Base-by-base conservation (phyloP, 306 rosid genomes). In the Lathyrus aphaca region DNA sequence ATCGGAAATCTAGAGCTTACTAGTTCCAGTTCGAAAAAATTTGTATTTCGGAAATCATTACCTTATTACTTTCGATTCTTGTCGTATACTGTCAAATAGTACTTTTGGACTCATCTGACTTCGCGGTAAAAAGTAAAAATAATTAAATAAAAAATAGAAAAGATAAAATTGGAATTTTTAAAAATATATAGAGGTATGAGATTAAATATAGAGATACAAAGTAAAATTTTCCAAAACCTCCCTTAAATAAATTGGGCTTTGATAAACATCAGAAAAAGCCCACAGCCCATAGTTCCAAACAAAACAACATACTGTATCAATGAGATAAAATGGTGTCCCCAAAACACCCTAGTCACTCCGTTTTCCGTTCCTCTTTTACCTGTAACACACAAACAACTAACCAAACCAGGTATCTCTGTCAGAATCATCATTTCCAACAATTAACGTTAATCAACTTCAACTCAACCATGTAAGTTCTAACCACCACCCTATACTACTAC, bases 391-490 rank as follows among this genome's bases (percentile, higher is more conserved):
- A 66, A 70, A 60, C 45, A 35, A n/a, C 44, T 32, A 15, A 6
- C 43, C 29, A 25, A 6, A 6, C 37, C 8, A 58, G 64, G 3
- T 58, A 58, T 3, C 37, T 16, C 21, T 15, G 5, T 30, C 73
- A 66, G 80, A 53, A 57, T 2, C 17, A 45, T 66, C 5, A 3
- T 8, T 17, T 72, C 72, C 71, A 15, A 71, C 74, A 78, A 66
- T 62, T 55, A 66, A 83, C 87, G 91, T 89, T 73, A 86, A 86
- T 84, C 79, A 86, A 77, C 86, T 71, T 71, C 86, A 80, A 82
- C 80, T 61, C 54, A 64, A 70, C 27, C 67, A 27, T 66, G 48
- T 60, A 50, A 54, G 60, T 55, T 64, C 18, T 55, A 49, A 61
- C 62, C 68, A 60, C 59, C 66, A 45, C 71, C 32, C 46, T 71